A percentile compares a stretch with the other conserved stretches of the same genome.
These are phyloP conservation scores for Juglanconis sp. DNA, from an alignment of 2,329 filamentous ascomycete species.

Conservation along the genomic window DNA sequence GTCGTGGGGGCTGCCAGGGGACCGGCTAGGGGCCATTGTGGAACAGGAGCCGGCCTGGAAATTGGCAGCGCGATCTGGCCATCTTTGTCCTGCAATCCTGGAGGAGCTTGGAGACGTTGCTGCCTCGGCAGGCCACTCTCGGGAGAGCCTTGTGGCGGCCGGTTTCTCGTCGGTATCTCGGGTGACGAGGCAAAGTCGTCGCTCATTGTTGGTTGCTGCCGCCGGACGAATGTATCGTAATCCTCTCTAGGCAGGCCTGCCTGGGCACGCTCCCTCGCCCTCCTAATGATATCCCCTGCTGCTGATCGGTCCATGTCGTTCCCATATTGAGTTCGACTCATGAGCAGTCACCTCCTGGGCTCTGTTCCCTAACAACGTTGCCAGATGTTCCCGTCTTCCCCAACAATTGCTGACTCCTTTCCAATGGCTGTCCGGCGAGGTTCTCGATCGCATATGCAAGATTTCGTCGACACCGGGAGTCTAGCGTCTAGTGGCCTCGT, in stretches of 20 bases:
- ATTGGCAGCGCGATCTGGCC: slow-evolving; percentile 45
- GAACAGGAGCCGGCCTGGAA: slow-evolving; percentile 48
- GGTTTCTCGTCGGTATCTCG: slow-evolving; percentile 27
- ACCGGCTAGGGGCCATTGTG: slow-evolving; percentile 53
- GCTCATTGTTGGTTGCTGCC: slow-evolving; percentile 23
- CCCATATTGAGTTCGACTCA: slow-evolving; percentile 56
- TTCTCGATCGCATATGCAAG: slow-evolving; percentile 24
- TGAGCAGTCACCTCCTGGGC: slow-evolving; percentile 35
- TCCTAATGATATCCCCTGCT: slow-evolving; percentile 48
- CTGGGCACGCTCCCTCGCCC: slow-evolving; percentile 52
- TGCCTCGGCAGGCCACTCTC: slow-evolving; percentile 23
- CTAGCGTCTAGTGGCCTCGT: neutral
- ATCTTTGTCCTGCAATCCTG: slow-evolving; percentile 34
- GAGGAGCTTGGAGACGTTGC: slow-evolving; percentile 31
- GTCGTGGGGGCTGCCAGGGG: slow-evolving; percentile 34
- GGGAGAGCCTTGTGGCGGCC: slow-evolving; percentile 23
- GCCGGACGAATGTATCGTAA: slow-evolving; percentile 24
- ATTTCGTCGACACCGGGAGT: slow-evolving; percentile 4
- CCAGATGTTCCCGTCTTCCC: slow-evolving; percentile 16
- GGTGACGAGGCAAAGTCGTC: slow-evolving; percentile 25
- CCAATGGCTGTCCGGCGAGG: slow-evolving; percentile 7
- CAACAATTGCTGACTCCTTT: slow-evolving; percentile 2
- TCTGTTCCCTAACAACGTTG: slow-evolving; percentile 22
- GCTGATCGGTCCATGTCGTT: slow-evolving; percentile 47
- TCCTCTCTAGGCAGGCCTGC: slow-evolving; percentile 35